Percentiles rank a stretch among this genome's conserved stretches.
These are phyloP conservation scores for Verticillium tricorpus DNA, from an alignment of 2,329 filamentous ascomycete species.

Conservation along the genomic window DNA sequence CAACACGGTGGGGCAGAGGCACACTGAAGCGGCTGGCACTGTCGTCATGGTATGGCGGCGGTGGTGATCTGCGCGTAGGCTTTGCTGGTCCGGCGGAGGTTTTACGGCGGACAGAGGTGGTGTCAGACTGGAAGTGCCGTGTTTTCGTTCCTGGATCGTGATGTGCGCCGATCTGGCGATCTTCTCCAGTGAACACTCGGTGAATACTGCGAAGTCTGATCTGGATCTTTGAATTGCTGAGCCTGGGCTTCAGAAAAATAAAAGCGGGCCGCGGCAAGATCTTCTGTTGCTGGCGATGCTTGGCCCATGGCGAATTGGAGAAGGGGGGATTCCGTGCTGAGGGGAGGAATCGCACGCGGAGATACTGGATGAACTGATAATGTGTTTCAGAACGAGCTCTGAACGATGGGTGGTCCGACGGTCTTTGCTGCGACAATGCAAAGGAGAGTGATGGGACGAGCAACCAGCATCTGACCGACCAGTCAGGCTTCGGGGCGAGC, in stretches of 20 bases:
- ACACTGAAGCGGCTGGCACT: background rate
- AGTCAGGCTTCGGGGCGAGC: too few species aligned
- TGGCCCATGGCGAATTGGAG: too few species aligned
- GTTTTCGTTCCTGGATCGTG: background rate
- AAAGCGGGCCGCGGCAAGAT: too few species aligned
- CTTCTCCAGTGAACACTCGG: too few species aligned
- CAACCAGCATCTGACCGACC: too few species aligned
- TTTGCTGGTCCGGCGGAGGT: background rate
- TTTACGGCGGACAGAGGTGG: background rate
- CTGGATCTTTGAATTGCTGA: too few species aligned
- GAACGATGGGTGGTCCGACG: background rate
- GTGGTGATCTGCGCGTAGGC: background rate
- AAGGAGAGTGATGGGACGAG: too few species aligned
- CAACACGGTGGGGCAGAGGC: background rate
- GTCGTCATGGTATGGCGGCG: background rate
- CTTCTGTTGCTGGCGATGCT: too few species aligned
- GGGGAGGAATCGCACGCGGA: background rate
- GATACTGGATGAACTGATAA: background rate
- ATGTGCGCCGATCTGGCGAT: background rate
- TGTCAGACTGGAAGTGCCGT: background rate
- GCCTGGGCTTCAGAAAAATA: too few species aligned
- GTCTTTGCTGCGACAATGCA: too few species aligned
- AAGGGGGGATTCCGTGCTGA: too few species aligned
- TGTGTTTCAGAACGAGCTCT: background rate
- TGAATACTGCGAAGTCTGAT: too few species aligned